Evolutionary conservation across 2,329 filamentous ascomycete species (phyloP).

Genomic region (Fusarium camptoceras): DNA sequence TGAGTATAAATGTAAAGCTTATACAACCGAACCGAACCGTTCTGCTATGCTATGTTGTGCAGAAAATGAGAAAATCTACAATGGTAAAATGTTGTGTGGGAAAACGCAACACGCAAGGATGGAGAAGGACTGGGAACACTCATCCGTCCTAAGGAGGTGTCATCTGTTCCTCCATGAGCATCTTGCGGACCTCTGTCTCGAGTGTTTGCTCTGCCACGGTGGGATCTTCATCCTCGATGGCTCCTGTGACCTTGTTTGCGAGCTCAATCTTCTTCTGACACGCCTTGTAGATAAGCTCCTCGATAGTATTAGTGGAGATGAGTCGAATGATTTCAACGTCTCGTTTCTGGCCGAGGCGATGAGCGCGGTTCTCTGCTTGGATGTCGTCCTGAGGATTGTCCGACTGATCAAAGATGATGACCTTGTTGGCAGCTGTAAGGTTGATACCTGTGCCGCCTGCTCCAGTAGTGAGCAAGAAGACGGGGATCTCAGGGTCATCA

Average conservation of each 20-base stretch:
- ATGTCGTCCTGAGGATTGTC: slow-evolving; percentile 98
- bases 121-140: background rate
- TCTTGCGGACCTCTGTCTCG: slow-evolving; percentile 59
- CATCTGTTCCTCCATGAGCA: slow-evolving; percentile 56
- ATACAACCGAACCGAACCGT: slow-evolving; percentile 29
- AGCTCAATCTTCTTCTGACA: slow-evolving; percentile 94
- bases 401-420: slow-evolving; percentile 96
- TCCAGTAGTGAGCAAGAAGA: slow-evolving; percentile 93
- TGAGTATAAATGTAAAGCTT: background rate
- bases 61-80: slow-evolving; percentile 20
- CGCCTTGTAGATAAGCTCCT: slow-evolving; percentile 91
- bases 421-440: slow-evolving; percentile 93
- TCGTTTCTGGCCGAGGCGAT: slow-evolving; percentile 90
- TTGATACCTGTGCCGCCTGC: slow-evolving; percentile 98
- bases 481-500: slow-evolving; percentile 78
- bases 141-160: slow-evolving; percentile 53
- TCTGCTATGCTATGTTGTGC: slow-evolving; percentile 31
- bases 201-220: slow-evolving; percentile 51
- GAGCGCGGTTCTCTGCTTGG: slow-evolving; percentile 97
- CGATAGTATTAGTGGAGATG: slow-evolving; percentile 83
- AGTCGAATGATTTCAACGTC: slow-evolving; percentile 92
- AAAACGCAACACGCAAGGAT: slow-evolving; percentile 2
- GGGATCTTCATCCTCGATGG: slow-evolving; percentile 48
- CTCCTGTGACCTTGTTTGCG: slow-evolving; percentile 70
- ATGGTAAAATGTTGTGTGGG: slow-evolving; percentile 7